Percentiles rank a stretch among this genome's conserved stretches.
Conservation (phyloP, 1,139 yeast species). For the Blastobotrys indianensis region DNA sequence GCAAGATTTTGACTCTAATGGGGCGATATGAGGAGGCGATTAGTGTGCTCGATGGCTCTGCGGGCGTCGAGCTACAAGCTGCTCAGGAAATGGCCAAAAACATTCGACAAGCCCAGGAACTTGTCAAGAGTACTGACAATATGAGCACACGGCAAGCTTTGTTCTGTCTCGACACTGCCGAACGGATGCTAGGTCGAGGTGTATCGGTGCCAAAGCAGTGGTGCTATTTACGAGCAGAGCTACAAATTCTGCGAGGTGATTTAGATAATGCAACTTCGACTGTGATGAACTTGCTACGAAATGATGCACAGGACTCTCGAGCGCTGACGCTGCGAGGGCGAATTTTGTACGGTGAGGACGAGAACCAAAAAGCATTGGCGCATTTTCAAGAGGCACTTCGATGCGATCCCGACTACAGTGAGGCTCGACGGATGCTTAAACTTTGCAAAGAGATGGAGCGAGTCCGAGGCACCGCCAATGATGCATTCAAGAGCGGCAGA, state of each 20-base stretch:
- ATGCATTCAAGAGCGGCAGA: constrained; percentile 51
- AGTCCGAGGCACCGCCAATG: constrained; percentile 51
- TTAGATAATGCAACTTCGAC: constrained; percentile 35
- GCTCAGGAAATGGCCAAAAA: constrained; percentile 36
- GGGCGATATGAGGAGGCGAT: constrained; percentile 36
- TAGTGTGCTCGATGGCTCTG: constrained; percentile 25
- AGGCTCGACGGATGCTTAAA: constrained; percentile 33
- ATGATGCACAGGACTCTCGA: constrained; percentile 34
- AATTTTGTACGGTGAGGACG: constrained; percentile 37
- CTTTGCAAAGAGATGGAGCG: constrained; percentile 37
- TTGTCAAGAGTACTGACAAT: constrained; percentile 20
- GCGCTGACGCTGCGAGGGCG: constrained; percentile 37
- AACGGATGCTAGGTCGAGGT: constrained; percentile 33
- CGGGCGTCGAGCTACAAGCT: constrained; percentile 29
- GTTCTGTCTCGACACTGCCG: constrained; percentile 37
- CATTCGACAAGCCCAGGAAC: constrained; percentile 30
- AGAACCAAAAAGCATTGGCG: constrained; percentile 33
- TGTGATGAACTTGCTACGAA: constrained; percentile 34
- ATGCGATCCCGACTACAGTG: constrained; percentile 37
- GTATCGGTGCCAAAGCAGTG: constrained; percentile 34
- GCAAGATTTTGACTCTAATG: constrained; percentile 33
- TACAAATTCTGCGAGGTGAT: constrained; percentile 30
- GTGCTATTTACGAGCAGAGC: constrained; percentile 33
- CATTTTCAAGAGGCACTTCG: constrained; percentile 40
- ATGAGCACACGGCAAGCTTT: constrained; percentile 28